phyloP scores from a whole-genome alignment of 179 eudicot species.

The Carnegiea gigantea region DNA sequence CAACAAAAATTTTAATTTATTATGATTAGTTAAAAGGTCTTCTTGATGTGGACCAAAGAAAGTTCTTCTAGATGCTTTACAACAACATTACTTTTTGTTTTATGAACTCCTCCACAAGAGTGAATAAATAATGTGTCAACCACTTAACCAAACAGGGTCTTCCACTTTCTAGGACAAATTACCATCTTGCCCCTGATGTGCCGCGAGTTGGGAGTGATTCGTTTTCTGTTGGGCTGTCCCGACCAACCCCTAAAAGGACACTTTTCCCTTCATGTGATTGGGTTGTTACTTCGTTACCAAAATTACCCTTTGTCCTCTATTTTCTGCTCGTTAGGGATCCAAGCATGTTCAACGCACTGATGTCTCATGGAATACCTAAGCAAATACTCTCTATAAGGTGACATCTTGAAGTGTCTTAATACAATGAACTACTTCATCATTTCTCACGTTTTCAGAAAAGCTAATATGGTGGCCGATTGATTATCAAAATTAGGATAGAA shows the following conservation, averaged over 20 bases:
- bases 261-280: slow-evolving; percentile 1
- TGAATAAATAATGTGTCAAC: background rate
- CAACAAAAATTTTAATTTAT: background rate
- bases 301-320: background rate
- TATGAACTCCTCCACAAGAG: background rate
- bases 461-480: too few relatives aligned
- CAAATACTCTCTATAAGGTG: too few relatives aligned
- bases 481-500: too few relatives aligned
- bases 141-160: slow-evolving; percentile 5
- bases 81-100: slow-evolving; percentile 6
- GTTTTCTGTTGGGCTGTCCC: slow-evolving; percentile 21
- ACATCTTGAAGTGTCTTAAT: too few relatives aligned
- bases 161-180: background rate
- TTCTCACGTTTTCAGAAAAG: too few relatives aligned
- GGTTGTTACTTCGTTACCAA: background rate
- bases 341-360: too few relatives aligned
- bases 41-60: slow-evolving; percentile 9
- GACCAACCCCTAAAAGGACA: background rate
- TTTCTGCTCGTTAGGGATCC: background rate
- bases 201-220: slow-evolving; percentile 16
- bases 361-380: too few relatives aligned
- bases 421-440: too few relatives aligned
- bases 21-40: slow-evolving; percentile 11
- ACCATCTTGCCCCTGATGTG: background rate
- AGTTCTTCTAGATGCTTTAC: background rate